Evolutionary conservation across 768 basidiomycete species (phyloP).

Genomic region (Stropharia rugosoannulata): DNA sequence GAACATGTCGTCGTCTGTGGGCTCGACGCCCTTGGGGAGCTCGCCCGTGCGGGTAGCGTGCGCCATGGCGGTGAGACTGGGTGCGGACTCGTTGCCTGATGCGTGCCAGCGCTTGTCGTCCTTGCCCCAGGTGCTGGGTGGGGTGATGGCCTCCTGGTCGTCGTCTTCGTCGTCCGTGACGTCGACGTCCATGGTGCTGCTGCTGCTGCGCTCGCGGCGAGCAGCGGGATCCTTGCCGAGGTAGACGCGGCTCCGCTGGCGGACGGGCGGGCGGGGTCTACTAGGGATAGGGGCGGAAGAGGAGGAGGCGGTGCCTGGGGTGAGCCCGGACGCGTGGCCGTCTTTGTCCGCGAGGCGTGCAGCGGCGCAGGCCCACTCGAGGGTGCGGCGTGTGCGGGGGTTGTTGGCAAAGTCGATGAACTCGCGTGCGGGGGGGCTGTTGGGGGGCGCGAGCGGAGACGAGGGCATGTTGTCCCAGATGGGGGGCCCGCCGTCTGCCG

Average conservation of each 20-base stretch:
- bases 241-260: conserved; percentile 2
- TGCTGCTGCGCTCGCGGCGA: conserved; percentile 7
- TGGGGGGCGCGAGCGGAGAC: conserved; percentile 55
- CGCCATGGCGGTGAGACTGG: conserved; percentile 14
- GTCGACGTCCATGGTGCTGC: conserved; percentile 12
- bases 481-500: conserved; percentile 28
- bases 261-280: conserved; percentile 1
- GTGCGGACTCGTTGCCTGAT: conserved; percentile 18
- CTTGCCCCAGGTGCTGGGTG: conserved; percentile 49
- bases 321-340: conserved; percentile 20
- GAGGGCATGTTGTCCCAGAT: conserved; percentile 63
- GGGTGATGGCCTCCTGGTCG: conserved; percentile 68
- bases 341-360: conserved; percentile 49
- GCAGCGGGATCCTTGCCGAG: conserved; percentile 7
- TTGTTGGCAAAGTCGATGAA: conserved; percentile 47
- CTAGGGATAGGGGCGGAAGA: conserved; percentile 1
- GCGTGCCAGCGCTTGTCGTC: conserved; percentile 38
- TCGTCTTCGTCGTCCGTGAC: conserved; percentile 63
- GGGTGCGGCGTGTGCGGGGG: conserved; percentile 47
- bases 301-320: conserved; percentile 13
- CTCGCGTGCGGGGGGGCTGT: conserved; percentile 49
- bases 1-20: conserved; percentile 62
- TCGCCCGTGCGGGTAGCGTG: conserved; percentile 7
- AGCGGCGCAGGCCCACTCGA: conserved; percentile 78
- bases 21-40: conserved; percentile 21